These are phyloP conservation scores for Cordyceps fumosorosea DNA, from an alignment of 2,329 filamentous ascomycete genomes.

Conservation along the genomic window DNA sequence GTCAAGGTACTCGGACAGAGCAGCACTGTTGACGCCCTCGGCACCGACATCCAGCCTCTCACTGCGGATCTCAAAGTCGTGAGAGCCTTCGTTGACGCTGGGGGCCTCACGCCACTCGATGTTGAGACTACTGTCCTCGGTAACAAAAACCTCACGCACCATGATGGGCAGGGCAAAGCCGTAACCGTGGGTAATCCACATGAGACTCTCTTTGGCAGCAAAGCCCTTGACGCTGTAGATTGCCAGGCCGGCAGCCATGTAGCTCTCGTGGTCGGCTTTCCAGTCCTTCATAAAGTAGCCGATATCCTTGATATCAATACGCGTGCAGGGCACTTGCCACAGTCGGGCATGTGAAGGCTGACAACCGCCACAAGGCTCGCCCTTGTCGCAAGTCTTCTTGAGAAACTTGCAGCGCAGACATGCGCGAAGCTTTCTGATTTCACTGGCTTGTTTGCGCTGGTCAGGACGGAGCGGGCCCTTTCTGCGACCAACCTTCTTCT, in stretches of 20 bases:
- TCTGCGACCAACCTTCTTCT: constrained; percentile 90
- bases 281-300: constrained; percentile 99
- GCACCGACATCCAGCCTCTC: constrained; percentile 83
- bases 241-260: constrained; percentile 79
- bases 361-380: constrained; percentile 90
- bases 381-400: constrained; percentile 98
- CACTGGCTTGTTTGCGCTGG: constrained; percentile 91
- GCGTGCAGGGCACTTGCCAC: constrained; percentile 96
- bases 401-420: constrained; percentile 96
- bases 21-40: constrained; percentile 74
- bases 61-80: constrained; percentile 79
- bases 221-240: constrained; percentile 93
- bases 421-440: constrained; percentile 90
- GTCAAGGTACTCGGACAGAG: constrained; percentile 87
- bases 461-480: constrained; percentile 86
- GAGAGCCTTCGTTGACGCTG: constrained; percentile 60
- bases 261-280: constrained; percentile 93
- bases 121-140: constrained; percentile 86
- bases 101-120: constrained; percentile 89
- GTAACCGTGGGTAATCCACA: constrained; percentile 96
- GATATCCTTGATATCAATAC: constrained; percentile 98
- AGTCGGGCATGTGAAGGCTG: constrained; percentile 91
- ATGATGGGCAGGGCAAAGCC: constrained; percentile 88
- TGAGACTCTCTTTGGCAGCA: constrained; percentile 56
- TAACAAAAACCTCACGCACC: constrained; percentile 88